These are phyloP conservation scores for Clarireedia hainanense DNA, from an alignment of 2,329 filamentous ascomycete species.

Conservation along the genomic window DNA sequence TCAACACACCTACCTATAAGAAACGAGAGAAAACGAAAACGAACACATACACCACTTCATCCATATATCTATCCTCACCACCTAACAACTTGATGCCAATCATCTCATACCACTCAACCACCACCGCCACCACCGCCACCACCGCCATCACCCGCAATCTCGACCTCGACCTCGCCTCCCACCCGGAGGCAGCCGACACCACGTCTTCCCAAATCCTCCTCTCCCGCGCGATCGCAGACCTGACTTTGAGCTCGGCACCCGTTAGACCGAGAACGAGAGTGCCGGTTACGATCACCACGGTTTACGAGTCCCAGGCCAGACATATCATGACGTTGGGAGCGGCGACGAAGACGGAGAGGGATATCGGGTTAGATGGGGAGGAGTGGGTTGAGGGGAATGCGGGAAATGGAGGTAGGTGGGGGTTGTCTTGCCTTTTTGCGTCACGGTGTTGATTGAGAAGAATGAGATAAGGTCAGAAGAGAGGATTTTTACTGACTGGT, in stretches of 20 bases:
- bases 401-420: not conserved
- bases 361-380: slow-evolving; percentile 2
- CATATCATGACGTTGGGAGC: slow-evolving; percentile 26
- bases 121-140: not conserved
- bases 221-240: slow-evolving; percentile 36
- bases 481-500: not conserved
- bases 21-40: not conserved
- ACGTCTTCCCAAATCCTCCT: slow-evolving; percentile 42
- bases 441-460: too few relatives aligned
- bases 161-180: slow-evolving; percentile 14
- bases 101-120: slow-evolving; percentile 20
- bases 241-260: slow-evolving; percentile 6
- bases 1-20: not conserved
- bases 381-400: not conserved
- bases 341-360: slow-evolving; percentile 8
- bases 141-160: too few relatives aligned
- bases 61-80: not conserved
- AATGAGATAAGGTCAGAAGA: too few relatives aligned
- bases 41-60: not conserved
- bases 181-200: slow-evolving; percentile 22
- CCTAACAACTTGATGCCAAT: slow-evolving; percentile 13
- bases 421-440: too few relatives aligned
- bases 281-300: slow-evolving; percentile 21
- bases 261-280: slow-evolving; percentile 1
- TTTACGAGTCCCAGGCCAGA: slow-evolving; percentile 21